Evolutionary conservation across 2,329 filamentous ascomycete genomes (phyloP).

Genomic region (Pseudogymnoascus sp.): DNA sequence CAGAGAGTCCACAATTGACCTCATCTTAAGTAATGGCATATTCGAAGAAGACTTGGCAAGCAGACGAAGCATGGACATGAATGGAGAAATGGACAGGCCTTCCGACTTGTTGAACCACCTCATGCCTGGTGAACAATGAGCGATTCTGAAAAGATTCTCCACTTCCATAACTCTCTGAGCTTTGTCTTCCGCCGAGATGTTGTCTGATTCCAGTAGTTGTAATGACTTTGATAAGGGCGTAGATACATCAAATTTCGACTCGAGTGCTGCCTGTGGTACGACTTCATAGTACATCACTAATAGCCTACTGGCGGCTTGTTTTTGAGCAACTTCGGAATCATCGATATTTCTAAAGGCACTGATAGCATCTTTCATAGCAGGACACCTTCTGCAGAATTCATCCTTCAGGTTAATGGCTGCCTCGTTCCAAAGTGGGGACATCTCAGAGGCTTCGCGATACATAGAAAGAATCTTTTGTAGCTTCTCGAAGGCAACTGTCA

Average conservation of each 20-base stretch:
- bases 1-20: constrained; percentile 51
- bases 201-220: constrained; percentile 47
- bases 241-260: constrained; percentile 84
- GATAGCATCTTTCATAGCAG: constrained; percentile 74
- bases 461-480: constrained; percentile 41
- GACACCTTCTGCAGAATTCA: constrained; percentile 71
- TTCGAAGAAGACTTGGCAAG: constrained; percentile 41
- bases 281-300: constrained; percentile 79
- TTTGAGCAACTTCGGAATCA: constrained; percentile 63
- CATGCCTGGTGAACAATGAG: constrained; percentile 73
- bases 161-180: constrained; percentile 64
- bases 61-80: constrained; percentile 61
- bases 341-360: constrained; percentile 62
- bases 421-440: constrained; percentile 55
- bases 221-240: constrained; percentile 64
- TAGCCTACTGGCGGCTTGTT: constrained; percentile 70
- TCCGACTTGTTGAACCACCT: constrained; percentile 79
- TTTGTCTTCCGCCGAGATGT: constrained; percentile 36
- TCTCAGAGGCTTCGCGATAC: constrained; percentile 36
- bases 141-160: constrained; percentile 73
- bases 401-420: constrained; percentile 59
- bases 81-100: constrained; percentile 57
- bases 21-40: constrained; percentile 44
- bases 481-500: constrained; percentile 75
- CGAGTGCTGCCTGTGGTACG: constrained; percentile 69